phyloP scores from a whole-genome alignment of 2,329 filamentous ascomycete genomes.

The Elsinoe arachidis region DNA sequence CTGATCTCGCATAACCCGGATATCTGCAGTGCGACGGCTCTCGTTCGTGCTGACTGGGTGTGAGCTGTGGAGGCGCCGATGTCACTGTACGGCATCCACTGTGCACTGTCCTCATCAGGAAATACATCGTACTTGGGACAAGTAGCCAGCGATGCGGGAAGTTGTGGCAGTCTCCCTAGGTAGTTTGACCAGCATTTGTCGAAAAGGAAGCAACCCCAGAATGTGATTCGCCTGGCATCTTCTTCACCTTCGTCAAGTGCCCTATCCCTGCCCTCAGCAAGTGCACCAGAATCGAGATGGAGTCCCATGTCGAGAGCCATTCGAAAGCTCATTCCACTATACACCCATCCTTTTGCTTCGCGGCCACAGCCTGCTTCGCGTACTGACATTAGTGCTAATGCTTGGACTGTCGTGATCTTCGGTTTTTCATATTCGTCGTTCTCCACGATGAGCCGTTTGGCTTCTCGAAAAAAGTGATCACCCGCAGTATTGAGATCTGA shows the following conservation, averaged over 20 bases:
- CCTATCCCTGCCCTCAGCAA: conserved; percentile 49
- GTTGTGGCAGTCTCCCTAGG: conserved; percentile 79
- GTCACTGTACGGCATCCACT: conserved; percentile 86
- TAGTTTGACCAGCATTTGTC: conserved; percentile 99
- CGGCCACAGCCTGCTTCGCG: conserved; percentile 88
- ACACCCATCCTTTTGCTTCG: conserved; percentile 95
- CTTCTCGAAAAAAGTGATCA: conserved; percentile 83
- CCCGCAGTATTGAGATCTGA: conserved; percentile 57
- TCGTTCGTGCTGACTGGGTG: conserved; percentile 72
- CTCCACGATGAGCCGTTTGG: conserved; percentile 79
- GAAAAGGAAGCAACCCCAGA: conserved; percentile 97
- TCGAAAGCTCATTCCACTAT: conserved; percentile 95
- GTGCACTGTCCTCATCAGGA: conserved; percentile 73
- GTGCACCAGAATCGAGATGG: conserved; percentile 68
- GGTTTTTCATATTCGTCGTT: conserved; percentile 91
- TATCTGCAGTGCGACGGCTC: conserved; percentile 73
- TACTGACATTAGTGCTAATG: conserved; percentile 89
- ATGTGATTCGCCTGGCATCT: conserved; percentile 82
- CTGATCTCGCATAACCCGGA: conserved; percentile 85
- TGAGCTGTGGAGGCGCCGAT: conserved; percentile 63
- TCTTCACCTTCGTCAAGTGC: conserved; percentile 70
- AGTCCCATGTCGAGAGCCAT: conserved; percentile 94
- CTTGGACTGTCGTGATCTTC: conserved; percentile 81
- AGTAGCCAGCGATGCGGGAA: conserved; percentile 70
- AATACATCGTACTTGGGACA: conserved; percentile 88